These are phyloP conservation scores for Talaromyces wortmannii DNA, from an alignment of 495 filamentous ascomycete species.

Conservation along the genomic window DNA sequence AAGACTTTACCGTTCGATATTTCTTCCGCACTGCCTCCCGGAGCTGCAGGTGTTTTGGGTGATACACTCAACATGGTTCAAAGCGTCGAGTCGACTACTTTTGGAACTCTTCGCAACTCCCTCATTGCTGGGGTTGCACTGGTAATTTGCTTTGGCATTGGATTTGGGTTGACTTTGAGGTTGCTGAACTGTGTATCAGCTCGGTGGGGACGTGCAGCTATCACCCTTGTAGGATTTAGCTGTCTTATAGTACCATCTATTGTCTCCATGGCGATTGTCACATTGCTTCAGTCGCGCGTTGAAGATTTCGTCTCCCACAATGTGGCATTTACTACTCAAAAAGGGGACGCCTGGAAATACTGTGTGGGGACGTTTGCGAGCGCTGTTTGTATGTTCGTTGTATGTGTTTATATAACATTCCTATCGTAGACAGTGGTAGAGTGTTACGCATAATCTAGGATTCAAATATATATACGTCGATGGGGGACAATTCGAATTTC, in stretches of 20 bases:
- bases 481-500: too few species aligned
- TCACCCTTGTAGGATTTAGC: not conserved
- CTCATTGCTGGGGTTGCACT: not conserved
- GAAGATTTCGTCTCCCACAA: not conserved
- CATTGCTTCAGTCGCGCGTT: not conserved
- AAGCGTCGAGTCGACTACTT: not conserved
- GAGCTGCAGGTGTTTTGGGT: not conserved
- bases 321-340: not conserved
- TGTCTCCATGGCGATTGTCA: not conserved
- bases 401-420: not conserved
- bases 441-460: too few species aligned
- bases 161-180: not conserved
- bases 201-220: not conserved
- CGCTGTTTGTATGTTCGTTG: not conserved
- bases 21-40: not conserved
- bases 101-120: not conserved
- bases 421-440: not conserved
- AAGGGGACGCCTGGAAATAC: not conserved
- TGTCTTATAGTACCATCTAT: not conserved
- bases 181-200: not conserved
- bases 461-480: too few species aligned
- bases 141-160: not conserved
- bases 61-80: not conserved
- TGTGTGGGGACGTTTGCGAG: not conserved
- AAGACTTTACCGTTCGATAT: not conserved